Evolutionary conservation across 192 early-diverging fungal genomes (phyloP), one percentile per base, ranked within the genome.

Genomic region (Pilaira anomala): DNA sequence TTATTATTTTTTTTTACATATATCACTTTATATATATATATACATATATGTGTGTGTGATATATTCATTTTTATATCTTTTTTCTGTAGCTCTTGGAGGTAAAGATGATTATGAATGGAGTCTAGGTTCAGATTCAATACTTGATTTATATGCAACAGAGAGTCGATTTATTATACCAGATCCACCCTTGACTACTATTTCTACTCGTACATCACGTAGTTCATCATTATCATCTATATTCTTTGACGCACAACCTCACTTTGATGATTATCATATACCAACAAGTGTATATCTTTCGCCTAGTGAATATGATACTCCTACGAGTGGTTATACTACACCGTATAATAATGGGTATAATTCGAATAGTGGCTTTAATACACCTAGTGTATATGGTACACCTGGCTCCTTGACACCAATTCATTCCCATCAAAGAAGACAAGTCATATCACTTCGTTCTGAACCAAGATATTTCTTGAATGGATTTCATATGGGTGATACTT

Each of bases 81-180:
- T 14, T 22, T 9, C 8, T 56, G 22, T 33, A 74, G 73, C 65
- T 62, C 26, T 69, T 19, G 73, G 73, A 13, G 73, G 73, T 6
- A 36, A 33, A 4, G 68, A 74, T 61, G 28, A 50, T 29, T 74
- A 62, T 29, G 67, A 69, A 65, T 74, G 67, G 67, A 39, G 40
- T 12, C 12, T 69, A 6, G 67, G 65, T 28, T 48, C 26, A 24
- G 73, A 74, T 19, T 21, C 39, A 30, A 57, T 66, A 26, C 50
- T 72, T 24, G 57, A 72, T 14, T 45, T 48, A 9, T 66, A 72
- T 48, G 69, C 57, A n/a, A 25, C 50, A 13, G 46, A 30, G 3
- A 62, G 33, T 9, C 24, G 60, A 5, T 55, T 28, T 40, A 12
- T 28, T 3, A 5, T n/a, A 16, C 18, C 55, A 2, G 16, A 16